Percentiles rank a stretch among this genome's conserved stretches.
Conservation (phyloP, 2,329 filamentous ascomycete species). For the Verticillium nubilum region DNA sequence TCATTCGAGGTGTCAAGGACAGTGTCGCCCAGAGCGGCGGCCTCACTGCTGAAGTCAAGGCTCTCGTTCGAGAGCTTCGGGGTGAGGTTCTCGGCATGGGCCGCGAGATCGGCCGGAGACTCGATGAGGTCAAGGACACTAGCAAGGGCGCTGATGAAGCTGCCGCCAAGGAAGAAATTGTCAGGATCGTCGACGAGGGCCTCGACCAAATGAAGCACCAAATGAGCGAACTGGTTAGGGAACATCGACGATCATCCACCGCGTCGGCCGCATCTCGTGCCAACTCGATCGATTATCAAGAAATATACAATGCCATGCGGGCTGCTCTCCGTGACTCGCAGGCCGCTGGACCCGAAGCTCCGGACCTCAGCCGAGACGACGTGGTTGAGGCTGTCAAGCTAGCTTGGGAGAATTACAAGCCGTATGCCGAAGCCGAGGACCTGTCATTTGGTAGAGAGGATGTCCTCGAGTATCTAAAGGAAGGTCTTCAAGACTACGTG, state of each 20-base stretch:
- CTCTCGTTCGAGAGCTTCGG: constrained; percentile 79
- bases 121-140: constrained; percentile 62
- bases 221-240: constrained; percentile 71
- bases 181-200: constrained; percentile 72
- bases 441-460: constrained; percentile 88
- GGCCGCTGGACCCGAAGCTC: constrained; percentile 32
- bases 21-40: constrained; percentile 85
- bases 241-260: constrained; percentile 65
- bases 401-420: constrained; percentile 91
- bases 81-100: constrained; percentile 95
- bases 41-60: constrained; percentile 87
- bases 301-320: constrained; percentile 81
- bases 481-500: constrained; percentile 75
- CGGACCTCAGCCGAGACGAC: constrained; percentile 67
- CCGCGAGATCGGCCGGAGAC: constrained; percentile 76
- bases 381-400: constrained; percentile 83
- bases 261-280: constrained; percentile 57
- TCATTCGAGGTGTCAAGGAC: constrained; percentile 83
- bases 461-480: constrained; percentile 77
- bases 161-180: constrained; percentile 63
- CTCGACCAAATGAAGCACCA: constrained; percentile 79
- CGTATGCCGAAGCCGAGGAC: constrained; percentile 85
- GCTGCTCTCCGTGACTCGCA: constrained; percentile 63
- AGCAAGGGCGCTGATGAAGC: constrained; percentile 35
- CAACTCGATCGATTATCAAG: constrained; percentile 65